Evolutionary conservation across 164 flowering plant species (phyloP).

Genomic region (Tetrastigma voinierianum): DNA sequence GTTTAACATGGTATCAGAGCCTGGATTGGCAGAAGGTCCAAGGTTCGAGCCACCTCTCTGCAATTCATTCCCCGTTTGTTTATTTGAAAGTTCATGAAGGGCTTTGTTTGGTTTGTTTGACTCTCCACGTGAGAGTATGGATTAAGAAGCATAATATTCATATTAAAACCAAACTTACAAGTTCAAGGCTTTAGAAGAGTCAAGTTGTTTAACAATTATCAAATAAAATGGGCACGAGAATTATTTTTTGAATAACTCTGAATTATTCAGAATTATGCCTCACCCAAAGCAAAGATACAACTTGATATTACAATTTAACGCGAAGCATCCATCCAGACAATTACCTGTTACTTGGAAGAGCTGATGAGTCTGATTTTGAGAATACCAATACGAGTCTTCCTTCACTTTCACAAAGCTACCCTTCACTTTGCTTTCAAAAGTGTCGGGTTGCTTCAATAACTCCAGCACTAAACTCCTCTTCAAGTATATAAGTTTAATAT

Average conservation of each 20-base stretch:
- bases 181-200: too few relatives aligned
- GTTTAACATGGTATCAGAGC: too few relatives aligned
- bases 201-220: too few relatives aligned
- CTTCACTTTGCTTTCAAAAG: constrained; percentile 52
- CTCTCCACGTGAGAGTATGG: too few relatives aligned
- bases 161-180: too few relatives aligned
- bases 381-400: constrained; percentile 37
- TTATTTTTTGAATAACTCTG: neutral
- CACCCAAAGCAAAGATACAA: neutral
- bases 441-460: constrained; percentile 41
- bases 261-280: neutral
- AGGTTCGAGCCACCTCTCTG: too few relatives aligned
- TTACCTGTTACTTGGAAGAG: constrained; percentile 66
- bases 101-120: too few relatives aligned
- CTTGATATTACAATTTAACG: neutral
- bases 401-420: constrained; percentile 73
- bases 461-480: constrained; percentile 54
- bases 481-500: constrained; percentile 66
- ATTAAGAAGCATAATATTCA: too few relatives aligned
- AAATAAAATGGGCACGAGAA: too few relatives aligned
- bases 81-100: too few relatives aligned
- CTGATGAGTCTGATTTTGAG: constrained; percentile 24
- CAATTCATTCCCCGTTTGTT: too few relatives aligned
- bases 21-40: too few relatives aligned
- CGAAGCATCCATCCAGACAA: neutral